phyloP scores from a whole-genome alignment of 2,329 filamentous ascomycete genomes.

The Xylariaceae sp. region DNA sequence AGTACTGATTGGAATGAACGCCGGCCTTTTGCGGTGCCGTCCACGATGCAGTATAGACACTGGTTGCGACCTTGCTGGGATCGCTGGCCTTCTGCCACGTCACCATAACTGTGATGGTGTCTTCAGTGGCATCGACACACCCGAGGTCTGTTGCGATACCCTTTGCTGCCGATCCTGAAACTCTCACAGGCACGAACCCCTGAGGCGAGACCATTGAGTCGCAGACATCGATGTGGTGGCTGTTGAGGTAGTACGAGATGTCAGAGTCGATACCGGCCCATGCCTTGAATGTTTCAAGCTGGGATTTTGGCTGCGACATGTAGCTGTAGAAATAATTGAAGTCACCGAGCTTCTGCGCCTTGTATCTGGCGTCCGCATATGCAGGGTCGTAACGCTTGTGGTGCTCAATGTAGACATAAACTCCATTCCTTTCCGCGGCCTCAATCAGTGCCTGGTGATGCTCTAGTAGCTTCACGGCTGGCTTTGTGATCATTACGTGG shows the following conservation, averaged over 20 bases:
- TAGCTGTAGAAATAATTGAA: constrained; percentile 99
- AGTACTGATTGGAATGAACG: constrained; percentile 96
- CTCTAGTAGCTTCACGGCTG: constrained; percentile 77
- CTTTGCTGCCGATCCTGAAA: constrained; percentile 72
- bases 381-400: constrained; percentile 95
- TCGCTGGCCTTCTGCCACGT: constrained; percentile 77
- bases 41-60: constrained; percentile 91
- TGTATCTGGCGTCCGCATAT: constrained; percentile 80
- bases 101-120: constrained; percentile 87
- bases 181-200: constrained; percentile 72
- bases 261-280: constrained; percentile 91
- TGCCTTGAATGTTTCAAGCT: constrained; percentile 90
- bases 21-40: constrained; percentile 88
- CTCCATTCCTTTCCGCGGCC: constrained; percentile 67
- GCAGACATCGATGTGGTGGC: constrained; percentile 87
- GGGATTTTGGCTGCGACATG: constrained; percentile 89
- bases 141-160: constrained; percentile 76
- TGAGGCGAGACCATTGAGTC: constrained; percentile 79
- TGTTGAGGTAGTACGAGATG: constrained; percentile 95
- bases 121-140: constrained; percentile 77
- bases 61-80: constrained; percentile 69
- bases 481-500: constrained; percentile 92
- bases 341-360: constrained; percentile 73
- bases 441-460: constrained; percentile 75
- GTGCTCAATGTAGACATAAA: constrained; percentile 92